These are phyloP conservation scores for Pseudozyma thailandica DNA, from an alignment of 1,284 basidiomycete genomes.

Conservation along the genomic window DNA sequence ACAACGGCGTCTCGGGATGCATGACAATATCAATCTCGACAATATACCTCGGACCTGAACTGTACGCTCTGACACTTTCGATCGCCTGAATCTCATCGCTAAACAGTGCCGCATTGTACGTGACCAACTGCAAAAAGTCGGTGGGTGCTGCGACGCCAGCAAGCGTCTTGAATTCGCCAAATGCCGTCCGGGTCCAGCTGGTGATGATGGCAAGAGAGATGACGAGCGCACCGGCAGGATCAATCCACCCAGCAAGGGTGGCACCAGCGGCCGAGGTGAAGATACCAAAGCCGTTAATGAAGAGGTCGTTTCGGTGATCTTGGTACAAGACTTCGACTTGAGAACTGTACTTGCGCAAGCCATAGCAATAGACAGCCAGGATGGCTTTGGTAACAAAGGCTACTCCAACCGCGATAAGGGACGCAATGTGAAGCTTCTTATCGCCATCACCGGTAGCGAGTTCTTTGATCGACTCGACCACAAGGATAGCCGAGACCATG, in stretches of 20 bases:
- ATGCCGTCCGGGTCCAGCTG: constrained; percentile 74
- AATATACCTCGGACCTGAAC: constrained; percentile 78
- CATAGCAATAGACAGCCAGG: constrained; percentile 86
- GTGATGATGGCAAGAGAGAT: constrained; percentile 81
- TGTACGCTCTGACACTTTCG: constrained; percentile 74
- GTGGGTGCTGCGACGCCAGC: constrained; percentile 90
- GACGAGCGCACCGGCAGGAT: constrained; percentile 80
- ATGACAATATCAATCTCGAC: constrained; percentile 97
- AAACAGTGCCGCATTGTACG: constrained; percentile 79
- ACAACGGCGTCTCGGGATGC: constrained; percentile 85
- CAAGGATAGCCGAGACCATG: constrained; percentile 83
- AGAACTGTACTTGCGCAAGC: constrained; percentile 80
- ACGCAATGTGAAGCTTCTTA: constrained; percentile 80
- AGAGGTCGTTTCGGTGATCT: constrained; percentile 82
- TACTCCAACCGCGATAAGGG: constrained; percentile 82
- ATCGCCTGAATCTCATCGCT: constrained; percentile 84
- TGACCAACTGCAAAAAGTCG: constrained; percentile 88
- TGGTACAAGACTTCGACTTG: constrained; percentile 95
- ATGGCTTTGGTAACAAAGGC: constrained; percentile 86
- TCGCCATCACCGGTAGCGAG: constrained; percentile 75
- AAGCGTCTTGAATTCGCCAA: constrained; percentile 81
- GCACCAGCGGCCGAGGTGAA: constrained; percentile 90
- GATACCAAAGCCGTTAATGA: constrained; percentile 74
- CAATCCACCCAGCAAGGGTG: constrained; percentile 85
- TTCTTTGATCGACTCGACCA: constrained; percentile 82